Conservation (phyloP, 768 basidiomycete genomes). For the Agaricus bisporus region DNA sequence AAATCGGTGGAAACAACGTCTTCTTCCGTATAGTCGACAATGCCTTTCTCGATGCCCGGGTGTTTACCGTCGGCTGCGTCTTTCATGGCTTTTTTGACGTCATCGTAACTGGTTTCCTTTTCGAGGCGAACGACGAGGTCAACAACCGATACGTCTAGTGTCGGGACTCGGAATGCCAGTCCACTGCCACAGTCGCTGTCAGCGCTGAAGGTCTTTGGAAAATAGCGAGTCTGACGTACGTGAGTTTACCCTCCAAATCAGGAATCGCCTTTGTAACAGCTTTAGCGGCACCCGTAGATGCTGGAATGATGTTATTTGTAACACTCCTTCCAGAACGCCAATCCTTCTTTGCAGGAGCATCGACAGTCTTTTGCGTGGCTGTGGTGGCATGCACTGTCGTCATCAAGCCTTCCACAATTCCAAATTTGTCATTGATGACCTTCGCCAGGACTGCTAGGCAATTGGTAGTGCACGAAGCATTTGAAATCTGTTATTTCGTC, state of each 20-base stretch:
- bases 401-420: conserved; percentile 96
- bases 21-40: too few relatives aligned
- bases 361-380: conserved; percentile 92
- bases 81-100: conserved; percentile 34
- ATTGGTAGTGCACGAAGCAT: conserved; percentile 99
- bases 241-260: conserved; percentile 86
- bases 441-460: conserved; percentile 98
- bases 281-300: conserved; percentile 95
- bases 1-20: conserved; percentile 13
- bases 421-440: conserved; percentile 95
- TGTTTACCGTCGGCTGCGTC: too few relatives aligned
- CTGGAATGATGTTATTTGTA: conserved; percentile 93
- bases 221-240: conserved; percentile 37
- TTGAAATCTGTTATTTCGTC: conserved; percentile 63
- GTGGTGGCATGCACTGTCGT: conserved; percentile 97
- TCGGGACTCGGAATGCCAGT: conserved; percentile 91
- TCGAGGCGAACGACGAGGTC: conserved; percentile 87
- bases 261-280: conserved; percentile 95
- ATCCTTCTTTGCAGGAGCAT: conserved; percentile 87
- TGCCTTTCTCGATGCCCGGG: too few relatives aligned
- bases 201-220: neutral
- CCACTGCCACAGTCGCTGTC: conserved; percentile 37
- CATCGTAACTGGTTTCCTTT: conserved; percentile 72
- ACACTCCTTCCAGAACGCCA: conserved; percentile 93
- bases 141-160: conserved; percentile 88